These are phyloP conservation scores for Stentor coeruleus DNA, from an alignment of 73 alveolate species.

Conservation along the genomic window DNA sequence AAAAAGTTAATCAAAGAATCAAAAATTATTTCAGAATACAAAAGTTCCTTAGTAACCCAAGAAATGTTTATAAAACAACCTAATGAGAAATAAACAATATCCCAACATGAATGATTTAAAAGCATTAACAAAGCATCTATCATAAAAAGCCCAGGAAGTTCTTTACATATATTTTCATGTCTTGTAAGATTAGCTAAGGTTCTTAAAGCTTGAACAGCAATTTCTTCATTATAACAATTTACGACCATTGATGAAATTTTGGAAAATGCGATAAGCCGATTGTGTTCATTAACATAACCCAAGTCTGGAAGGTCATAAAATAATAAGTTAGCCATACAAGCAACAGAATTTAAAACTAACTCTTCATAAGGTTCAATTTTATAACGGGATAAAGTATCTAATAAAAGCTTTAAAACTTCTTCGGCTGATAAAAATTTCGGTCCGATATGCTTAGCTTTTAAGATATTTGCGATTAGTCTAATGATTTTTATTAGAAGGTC, in stretches of 20 bases:
- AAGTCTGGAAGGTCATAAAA: not conserved
- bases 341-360: not conserved
- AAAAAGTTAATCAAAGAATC: not conserved
- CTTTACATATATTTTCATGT: slow-evolving; percentile 1
- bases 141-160: not conserved
- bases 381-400: not conserved
- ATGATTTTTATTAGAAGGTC: not conserved
- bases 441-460: not conserved
- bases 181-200: not conserved
- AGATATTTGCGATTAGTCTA: not conserved
- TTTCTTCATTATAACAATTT: not conserved
- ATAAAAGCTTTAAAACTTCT: not conserved
- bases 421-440: not conserved
- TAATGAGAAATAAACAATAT: slow-evolving; percentile 12
- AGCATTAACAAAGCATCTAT: not conserved
- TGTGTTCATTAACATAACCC: not conserved
- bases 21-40: not conserved
- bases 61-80: slow-evolving; percentile 1
- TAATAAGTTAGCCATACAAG: not conserved
- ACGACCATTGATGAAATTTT: not conserved
- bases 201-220: not conserved
- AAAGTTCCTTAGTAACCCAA: not conserved
- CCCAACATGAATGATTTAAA: not conserved
- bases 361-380: not conserved
- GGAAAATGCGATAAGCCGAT: not conserved